These are phyloP conservation scores for Mycena olivaceomarginata DNA, from an alignment of 768 basidiomycete species.

Conservation along the genomic window DNA sequence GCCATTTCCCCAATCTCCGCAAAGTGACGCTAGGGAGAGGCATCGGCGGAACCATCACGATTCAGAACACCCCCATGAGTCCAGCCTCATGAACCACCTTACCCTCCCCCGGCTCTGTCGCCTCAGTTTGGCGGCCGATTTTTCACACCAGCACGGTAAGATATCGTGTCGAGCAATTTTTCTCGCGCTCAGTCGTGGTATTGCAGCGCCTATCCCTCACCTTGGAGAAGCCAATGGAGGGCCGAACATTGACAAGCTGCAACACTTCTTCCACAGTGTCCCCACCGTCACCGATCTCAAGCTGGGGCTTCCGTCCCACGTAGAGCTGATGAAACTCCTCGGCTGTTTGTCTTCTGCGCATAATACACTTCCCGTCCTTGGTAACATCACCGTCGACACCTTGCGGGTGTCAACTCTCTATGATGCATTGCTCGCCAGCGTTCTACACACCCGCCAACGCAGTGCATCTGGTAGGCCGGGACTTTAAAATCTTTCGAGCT, in stretches of 20 bases:
- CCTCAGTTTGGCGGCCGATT: background rate
- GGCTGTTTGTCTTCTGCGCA: background rate
- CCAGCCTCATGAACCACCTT: background rate
- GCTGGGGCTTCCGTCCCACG: background rate
- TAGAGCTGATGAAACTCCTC: background rate
- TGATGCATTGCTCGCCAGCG: background rate
- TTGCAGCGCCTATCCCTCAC: constrained; percentile 9
- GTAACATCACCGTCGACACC: background rate
- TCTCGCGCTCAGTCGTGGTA: background rate
- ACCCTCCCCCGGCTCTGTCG: constrained; percentile 4
- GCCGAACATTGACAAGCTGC: background rate
- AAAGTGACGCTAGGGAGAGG: constrained; percentile 8
- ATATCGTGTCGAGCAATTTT: background rate
- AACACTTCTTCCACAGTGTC: background rate
- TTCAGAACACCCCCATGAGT: constrained; percentile 8
- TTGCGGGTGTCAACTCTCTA: background rate
- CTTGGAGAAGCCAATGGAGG: background rate
- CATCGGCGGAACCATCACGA: constrained; percentile 1
- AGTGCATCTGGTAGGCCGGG: background rate
- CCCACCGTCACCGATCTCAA: constrained; percentile 12
- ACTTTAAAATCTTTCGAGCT: background rate
- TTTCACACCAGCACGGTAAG: background rate
- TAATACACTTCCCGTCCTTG: background rate
- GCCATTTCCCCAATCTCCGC: constrained; percentile 8
- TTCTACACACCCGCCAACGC: background rate